These are phyloP conservation scores for Microdochium paspali DNA, from an alignment of 2,329 filamentous ascomycete genomes.

Conservation along the genomic window DNA sequence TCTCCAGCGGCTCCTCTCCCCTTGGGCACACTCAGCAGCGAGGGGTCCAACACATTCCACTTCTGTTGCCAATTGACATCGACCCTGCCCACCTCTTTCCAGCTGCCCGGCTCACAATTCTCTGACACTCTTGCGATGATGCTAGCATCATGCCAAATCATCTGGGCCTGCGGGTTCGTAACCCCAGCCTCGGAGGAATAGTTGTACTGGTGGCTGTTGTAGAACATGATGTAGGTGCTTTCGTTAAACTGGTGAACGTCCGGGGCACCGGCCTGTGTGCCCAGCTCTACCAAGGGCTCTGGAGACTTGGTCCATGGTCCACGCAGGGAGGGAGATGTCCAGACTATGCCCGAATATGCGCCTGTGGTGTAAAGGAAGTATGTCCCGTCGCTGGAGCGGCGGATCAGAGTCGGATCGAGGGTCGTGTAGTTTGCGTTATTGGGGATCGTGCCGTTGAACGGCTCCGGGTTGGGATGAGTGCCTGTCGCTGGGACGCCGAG, in stretches of 20 bases:
- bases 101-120: constrained; percentile 9
- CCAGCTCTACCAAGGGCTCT: neutral
- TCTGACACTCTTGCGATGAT: constrained; percentile 9
- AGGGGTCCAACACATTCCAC: constrained; percentile 13
- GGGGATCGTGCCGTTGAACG: constrained; percentile 11
- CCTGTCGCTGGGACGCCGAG: neutral
- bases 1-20: neutral
- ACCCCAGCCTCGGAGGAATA: constrained; percentile 7
- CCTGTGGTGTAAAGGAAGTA: constrained; percentile 13
- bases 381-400: constrained; percentile 11
- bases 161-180: constrained; percentile 6
- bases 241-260: constrained; percentile 8
- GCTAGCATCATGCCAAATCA: constrained; percentile 8
- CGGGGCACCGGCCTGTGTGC: constrained; percentile 10
- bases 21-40: constrained; percentile 6
- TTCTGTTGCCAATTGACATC: constrained; percentile 10
- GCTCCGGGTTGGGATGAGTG: constrained; percentile 4
- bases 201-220: constrained; percentile 13
- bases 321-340: constrained; percentile 11
- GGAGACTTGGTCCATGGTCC: constrained; percentile 11
- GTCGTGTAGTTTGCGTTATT: constrained; percentile 8
- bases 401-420: constrained; percentile 11
- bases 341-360: constrained; percentile 6
- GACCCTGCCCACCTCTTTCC: constrained; percentile 9
- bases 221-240: constrained; percentile 13